Percentiles rank a stretch among this genome's conserved stretches.
Evolutionary conservation across 495 filamentous ascomycete genomes (phyloP).

Genomic region (Penicillium fimorum): DNA sequence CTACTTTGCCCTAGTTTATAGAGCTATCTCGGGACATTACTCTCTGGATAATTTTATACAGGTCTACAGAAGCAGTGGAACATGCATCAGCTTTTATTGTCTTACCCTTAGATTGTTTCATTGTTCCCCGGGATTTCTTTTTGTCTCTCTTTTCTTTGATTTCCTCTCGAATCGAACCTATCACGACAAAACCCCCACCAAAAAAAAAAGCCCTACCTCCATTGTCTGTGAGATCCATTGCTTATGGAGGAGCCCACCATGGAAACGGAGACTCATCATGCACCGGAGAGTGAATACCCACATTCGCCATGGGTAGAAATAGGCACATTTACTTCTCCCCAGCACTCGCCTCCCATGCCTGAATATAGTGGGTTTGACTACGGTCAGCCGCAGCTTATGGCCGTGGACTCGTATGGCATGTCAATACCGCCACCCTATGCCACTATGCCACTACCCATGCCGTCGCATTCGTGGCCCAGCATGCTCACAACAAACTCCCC

Average conservation of each 20-base stretch:
- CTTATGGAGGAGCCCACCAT: conserved; percentile 34
- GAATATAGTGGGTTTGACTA: conserved; percentile 47
- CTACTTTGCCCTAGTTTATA: conserved; percentile 2
- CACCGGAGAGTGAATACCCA: conserved; percentile 48
- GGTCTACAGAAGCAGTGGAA: conserved; percentile 26
- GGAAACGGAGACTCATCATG: conserved; percentile 47
- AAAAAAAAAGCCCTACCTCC: neutral
- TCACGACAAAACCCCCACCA: conserved; percentile 1
- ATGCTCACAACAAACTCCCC: conserved; percentile 52
- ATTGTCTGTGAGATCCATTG: neutral
- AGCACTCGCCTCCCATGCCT: conserved; percentile 45
- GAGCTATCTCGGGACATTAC: conserved; percentile 7
- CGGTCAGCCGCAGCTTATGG: conserved; percentile 34
- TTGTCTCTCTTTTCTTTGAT: conserved; percentile 16
- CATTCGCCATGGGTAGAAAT: conserved; percentile 55
- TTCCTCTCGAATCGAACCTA: conserved; percentile 12
- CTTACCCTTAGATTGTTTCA: conserved; percentile 30
- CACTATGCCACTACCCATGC: conserved; percentile 61
- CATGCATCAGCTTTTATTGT: conserved; percentile 39
- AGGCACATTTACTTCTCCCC: conserved; percentile 43
- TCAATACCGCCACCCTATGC: conserved; percentile 48
- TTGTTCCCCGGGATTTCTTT: conserved; percentile 22
- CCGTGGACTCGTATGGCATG: conserved; percentile 45
- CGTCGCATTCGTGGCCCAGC: conserved; percentile 70
- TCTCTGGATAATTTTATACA: conserved; percentile 18